Evolutionary conservation across 2,329 filamentous ascomycete genomes (phyloP), one percentile per base, ranked within the genome.

Genomic region (Arthrobotrys entomopaga): DNA sequence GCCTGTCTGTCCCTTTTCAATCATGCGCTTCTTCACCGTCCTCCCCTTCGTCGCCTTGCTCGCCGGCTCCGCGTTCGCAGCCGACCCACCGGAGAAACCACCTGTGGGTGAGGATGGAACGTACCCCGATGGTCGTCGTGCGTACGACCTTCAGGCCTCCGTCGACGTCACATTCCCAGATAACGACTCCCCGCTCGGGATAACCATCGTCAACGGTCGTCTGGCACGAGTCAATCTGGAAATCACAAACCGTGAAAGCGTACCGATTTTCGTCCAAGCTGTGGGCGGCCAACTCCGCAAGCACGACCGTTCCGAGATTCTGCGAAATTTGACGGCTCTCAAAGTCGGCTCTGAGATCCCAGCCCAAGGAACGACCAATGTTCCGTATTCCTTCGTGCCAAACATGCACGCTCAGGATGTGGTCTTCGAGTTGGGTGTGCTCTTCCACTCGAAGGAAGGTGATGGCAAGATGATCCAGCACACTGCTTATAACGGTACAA

Each of bases 391-490:
- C 78, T 97, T 98, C 83, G 87, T 89, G 60, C 92, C 91, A 70
- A 94, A 98, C 82, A 90, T 98, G 88, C 90, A 95, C 82, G 94
- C 95, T 72, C 92, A 95, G 84, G 92, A 98, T 79, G 85, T 98
- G 79, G 86, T 86, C 76, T 84, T 99, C 73, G 89, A 90, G 81
- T 84, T 99, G 58, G 83, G 90, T 38, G 90, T 92, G 61, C 86
- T 97, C 63, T 81, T 98, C 78, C 86, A 86, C 80, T 88, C 90
- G 81, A 81, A 82, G 76, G 86, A 88, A 46, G 16, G 16, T 46
- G 78, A 89, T 89, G 78, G 84, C 85, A 70, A 93, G 56, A 80
- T 93, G 0, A 57, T 65, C 38, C 69, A 73, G 61, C 66, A 97
- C 60, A 85, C 88, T 76, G 91, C 91, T 69, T 93, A 91, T 85